Evolutionary conservation across 2,329 filamentous ascomycete species (phyloP), one percentile per base, ranked within the genome.

Genomic region (Exophiala alcalophila): DNA sequence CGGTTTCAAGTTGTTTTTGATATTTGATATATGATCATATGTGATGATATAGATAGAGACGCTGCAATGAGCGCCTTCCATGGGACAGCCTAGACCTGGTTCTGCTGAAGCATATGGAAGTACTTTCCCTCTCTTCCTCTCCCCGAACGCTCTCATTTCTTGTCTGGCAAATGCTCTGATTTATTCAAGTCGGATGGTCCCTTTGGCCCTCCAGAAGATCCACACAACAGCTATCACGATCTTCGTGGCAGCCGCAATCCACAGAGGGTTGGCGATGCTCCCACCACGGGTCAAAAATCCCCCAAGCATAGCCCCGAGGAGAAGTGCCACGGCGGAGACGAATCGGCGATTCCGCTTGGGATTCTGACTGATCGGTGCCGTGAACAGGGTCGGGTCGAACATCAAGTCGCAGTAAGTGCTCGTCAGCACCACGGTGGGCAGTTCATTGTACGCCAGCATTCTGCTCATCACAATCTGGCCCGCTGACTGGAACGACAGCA

Each of bases 361-460:
- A 41, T 70, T 69, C 30, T 59, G 43, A 6, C 53, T 57, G 2
- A 65, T 54, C 36, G 55, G 57, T 2, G 50, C 54, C 0, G 50
- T 54, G 24, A 69, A 51, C 21, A 55, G 49, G 18, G 58, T 60
- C 9, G 64, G 61, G 43, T 70, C 67, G 10, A 64, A 64, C 5
- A 66, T 65, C 27, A 70, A 60, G 44, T 70, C 67, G 52, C 66
- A 69, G 48, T 69, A 69, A 7, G 68, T 59, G 34, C 65, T 70
- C 4, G 67, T 70, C 48, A 70, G 48, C 8, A 70, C 67, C 9
- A 69, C 64, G 4, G 66, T 68, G n/a, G 67, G 67, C 20, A 70
- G 63, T 54, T 70, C 67, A 37, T 65, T 67, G 53, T 64, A 70
- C 0, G 61, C 60, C 24, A 70, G 57, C 8, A 62, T 56, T 2